These are phyloP conservation scores for Cryptosporidium baileyi DNA, from an alignment of 169 alveolate species.

Conservation along the genomic window DNA sequence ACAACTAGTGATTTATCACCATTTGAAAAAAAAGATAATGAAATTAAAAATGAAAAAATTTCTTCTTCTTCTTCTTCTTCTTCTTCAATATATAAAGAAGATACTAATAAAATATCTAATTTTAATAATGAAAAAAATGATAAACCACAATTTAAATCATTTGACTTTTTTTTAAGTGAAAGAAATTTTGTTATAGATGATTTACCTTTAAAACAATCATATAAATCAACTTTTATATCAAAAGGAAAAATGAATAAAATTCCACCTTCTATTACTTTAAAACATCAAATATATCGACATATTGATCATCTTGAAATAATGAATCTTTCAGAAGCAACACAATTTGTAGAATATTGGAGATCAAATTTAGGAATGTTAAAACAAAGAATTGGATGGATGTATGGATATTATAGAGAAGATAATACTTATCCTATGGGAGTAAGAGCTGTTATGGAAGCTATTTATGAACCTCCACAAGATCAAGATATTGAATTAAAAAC, in stretches of 20 bases:
- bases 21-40: not conserved
- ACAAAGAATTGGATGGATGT: slow-evolving; percentile 95
- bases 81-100: too few relatives aligned
- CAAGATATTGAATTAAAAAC: slow-evolving; percentile 77
- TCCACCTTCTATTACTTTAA: slow-evolving; percentile 95
- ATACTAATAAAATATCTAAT: not conserved
- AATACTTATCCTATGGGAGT: slow-evolving; percentile 95
- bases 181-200: slow-evolving; percentile 79
- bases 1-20: slow-evolving; percentile 49
- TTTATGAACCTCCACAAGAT: slow-evolving; percentile 95
- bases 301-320: slow-evolving; percentile 96
- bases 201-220: slow-evolving; percentile 78
- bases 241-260: slow-evolving; percentile 81
- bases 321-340: slow-evolving; percentile 93
- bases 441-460: slow-evolving; percentile 95
- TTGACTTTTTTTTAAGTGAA: slow-evolving; percentile 82
- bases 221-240: slow-evolving; percentile 72
- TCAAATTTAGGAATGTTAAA: slow-evolving; percentile 82
- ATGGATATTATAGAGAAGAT: slow-evolving; percentile 97
- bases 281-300: slow-evolving; percentile 95
- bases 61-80: slow-evolving; percentile 4
- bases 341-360: slow-evolving; percentile 93
- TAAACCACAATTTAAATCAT: slow-evolving; percentile 80
- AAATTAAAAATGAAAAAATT: not conserved
- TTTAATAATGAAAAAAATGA: slow-evolving; percentile 20